phyloP scores from a whole-genome alignment of 768 basidiomycete genomes.

The Cystobasidium ongulense region DNA sequence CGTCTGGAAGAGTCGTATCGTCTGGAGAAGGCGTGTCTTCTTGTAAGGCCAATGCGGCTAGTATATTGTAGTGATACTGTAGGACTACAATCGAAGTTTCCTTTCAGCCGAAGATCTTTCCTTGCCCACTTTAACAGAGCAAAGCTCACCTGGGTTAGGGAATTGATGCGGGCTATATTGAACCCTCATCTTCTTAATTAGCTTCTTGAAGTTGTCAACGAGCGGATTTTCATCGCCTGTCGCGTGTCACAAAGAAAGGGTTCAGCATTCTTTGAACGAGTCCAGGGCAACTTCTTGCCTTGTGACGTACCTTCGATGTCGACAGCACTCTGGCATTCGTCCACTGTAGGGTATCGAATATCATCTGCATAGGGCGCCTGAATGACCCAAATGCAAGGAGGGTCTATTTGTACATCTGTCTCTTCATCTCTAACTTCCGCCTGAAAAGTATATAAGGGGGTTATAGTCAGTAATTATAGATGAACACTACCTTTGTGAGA shows the following conservation, averaged over 20 bases:
- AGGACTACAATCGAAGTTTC: too few species aligned
- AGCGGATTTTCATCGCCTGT: background rate
- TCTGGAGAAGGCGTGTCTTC: constrained; percentile 71
- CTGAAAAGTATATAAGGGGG: background rate
- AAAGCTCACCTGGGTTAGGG: constrained; percentile 69
- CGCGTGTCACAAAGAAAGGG: background rate
- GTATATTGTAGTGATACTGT: constrained; percentile 47
- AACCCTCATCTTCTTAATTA: constrained; percentile 65
- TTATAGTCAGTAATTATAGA: too few species aligned
- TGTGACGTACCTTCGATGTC: constrained; percentile 18
- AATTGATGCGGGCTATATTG: constrained; percentile 64
- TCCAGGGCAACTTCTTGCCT: background rate
- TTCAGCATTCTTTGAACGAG: background rate
- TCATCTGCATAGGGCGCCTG: constrained; percentile 93
- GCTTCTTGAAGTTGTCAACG: constrained; percentile 51
- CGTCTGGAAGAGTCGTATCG: constrained; percentile 61
- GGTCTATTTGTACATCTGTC: constrained; percentile 60
- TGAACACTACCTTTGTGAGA: background rate
- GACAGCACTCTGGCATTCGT: constrained; percentile 58
- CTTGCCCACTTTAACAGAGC: background rate
- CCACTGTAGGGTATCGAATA: constrained; percentile 67
- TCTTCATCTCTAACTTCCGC: constrained; percentile 56
- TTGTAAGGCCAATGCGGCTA: constrained; percentile 88
- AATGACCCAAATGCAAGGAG: constrained; percentile 86
- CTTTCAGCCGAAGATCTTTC: constrained; percentile 1